Base-by-base conservation (phyloP, 805 yeast species). In the Ogataea pignaliae region DNA sequence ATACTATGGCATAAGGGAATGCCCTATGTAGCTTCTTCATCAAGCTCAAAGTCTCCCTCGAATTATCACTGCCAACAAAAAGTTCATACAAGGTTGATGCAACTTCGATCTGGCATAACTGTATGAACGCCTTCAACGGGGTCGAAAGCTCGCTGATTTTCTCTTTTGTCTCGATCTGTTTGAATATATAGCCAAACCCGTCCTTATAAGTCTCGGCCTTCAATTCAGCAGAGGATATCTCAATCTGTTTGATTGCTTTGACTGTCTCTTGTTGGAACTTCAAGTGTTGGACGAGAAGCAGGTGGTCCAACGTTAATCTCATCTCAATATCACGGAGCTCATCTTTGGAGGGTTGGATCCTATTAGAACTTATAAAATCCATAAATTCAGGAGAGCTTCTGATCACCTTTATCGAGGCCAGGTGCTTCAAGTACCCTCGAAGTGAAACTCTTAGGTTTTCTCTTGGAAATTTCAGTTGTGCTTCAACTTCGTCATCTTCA, bases 31-130 rank as follows among this genome's bases (percentile, higher is more conserved):
- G 66, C 45, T 83, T 77, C 50, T 79, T 79, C 29, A 85, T 68
- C 57, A 88, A 88, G 11, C 76, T 72, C 54, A 84, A 81, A 53
- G 86, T 69, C 53, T 88, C 96, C 47, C 81, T 78, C 1, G 96
- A 81, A 48, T 79, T 79, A 60, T 91, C 98, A 42, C 79, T 83
- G 1, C 91, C 93, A 18, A 91, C 69, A 53, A 89, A 84, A 33
- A 85, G 54, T 51, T 87, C 88, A 63, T 87, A 90, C 3, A 91
- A 66, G 0, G 96, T 83, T 0, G 96, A 85, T 0, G 97, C 88
- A 9, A 88, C 64, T 59, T 89, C 91, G 10, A 91, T 76, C 48
- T 88, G 80, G 47, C 84, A 77, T 88, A 96, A 84, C 53, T 86
- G 88, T 35, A 88, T 71, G 51, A 90, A 82, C 39, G 86, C 76